Evolutionary conservation across 208 protist genomes (phyloP), one percentile per base, ranked within the genome.

Genomic region (Acanthamoeba culbertsoni): DNA sequence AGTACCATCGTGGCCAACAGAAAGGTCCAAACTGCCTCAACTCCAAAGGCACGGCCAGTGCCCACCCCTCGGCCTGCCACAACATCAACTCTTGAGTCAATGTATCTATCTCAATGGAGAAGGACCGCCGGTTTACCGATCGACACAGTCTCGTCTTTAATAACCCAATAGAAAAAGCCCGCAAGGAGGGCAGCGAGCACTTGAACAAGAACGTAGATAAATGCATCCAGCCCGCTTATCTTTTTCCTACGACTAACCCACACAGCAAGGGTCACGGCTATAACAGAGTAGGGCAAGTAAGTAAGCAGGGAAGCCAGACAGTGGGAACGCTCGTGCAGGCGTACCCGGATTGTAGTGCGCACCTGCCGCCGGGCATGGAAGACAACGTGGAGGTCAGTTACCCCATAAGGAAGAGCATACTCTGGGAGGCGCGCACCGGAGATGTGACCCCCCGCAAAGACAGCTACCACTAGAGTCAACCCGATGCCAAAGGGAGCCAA

Each of bases 231-330:
- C 1, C 77, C 51, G 31, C 48, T 20, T 2, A 91, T 63, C 86
- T 91, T 91, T 10, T 71, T 71, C 8, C 86, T 91, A 23, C 57
- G 28, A 20, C 40, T 75, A 3, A 73, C 10, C 35, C 35, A 65
- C 35, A 91, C 86, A 0, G 55, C 86, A 8, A 91, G 45, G 40
- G 86, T 73, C 20, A 91, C 86, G 33, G 86, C 86, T 91, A 16
- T 26, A 59, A 59, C 3, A 59, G 12, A 59, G 28, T 59, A 16
- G 28, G 12, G 12, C 5, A 26, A n/a, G n/a, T n/a, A n/a, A n/a
- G 12, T 59, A 59, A 59, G 12, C 53, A 59, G 3, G 53, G 12
- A 26, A 20, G 7, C 28, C 5, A 59, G 28, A 5, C 28, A 59
- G 28, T 2, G 28, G 53, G 18, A 26, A 26, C 53, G 53, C 53